phyloP scores from a whole-genome alignment of 2,329 filamentous ascomycete species.

The Talaromyces sp. region DNA sequence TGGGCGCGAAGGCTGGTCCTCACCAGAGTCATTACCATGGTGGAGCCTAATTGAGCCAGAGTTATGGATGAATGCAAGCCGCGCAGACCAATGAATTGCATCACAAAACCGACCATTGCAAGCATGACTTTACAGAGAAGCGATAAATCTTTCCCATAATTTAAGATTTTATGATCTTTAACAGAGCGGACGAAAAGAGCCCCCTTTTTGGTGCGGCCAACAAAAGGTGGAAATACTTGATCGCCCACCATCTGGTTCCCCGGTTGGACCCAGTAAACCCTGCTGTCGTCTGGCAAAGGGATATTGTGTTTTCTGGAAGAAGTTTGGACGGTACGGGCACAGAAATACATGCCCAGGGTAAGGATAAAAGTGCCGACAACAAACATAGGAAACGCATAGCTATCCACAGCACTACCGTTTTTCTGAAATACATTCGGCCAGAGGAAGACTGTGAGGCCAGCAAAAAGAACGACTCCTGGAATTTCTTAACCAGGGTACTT shows the following conservation, averaged over 20 bases:
- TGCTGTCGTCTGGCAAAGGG: constrained; percentile 19
- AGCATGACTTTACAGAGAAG: constrained; percentile 20
- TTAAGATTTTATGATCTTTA: constrained; percentile 10
- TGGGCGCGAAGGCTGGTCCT: constrained; percentile 30
- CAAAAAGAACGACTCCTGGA: constrained; percentile 23
- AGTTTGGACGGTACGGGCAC: constrained; percentile 30
- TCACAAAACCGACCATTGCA: constrained; percentile 29
- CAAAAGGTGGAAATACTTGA: constrained; percentile 34
- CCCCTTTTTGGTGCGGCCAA: constrained; percentile 20
- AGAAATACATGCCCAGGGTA: constrained; percentile 29
- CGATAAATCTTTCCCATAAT: constrained; percentile 12
- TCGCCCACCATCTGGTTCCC: constrained; percentile 34
- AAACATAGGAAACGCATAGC: constrained; percentile 31
- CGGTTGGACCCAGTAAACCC: constrained; percentile 35
- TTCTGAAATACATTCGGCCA: constrained; percentile 23
- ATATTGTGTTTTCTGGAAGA: constrained; percentile 23
- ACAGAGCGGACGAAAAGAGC: constrained; percentile 15
- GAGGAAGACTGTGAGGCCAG: constrained; percentile 24
- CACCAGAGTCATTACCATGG: constrained; percentile 32
- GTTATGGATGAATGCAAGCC: constrained; percentile 33
- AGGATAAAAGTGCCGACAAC: constrained; percentile 28
- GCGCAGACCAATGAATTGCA: constrained; percentile 36
- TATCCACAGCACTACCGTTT: constrained; percentile 18
- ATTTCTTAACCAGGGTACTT: background rate
- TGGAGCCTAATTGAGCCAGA: constrained; percentile 30